Percentiles rank a stretch among this genome's conserved stretches.
Evolutionary conservation across 1,284 basidiomycete genomes (phyloP).

Genomic region (Pyrrhoderma noxium): DNA sequence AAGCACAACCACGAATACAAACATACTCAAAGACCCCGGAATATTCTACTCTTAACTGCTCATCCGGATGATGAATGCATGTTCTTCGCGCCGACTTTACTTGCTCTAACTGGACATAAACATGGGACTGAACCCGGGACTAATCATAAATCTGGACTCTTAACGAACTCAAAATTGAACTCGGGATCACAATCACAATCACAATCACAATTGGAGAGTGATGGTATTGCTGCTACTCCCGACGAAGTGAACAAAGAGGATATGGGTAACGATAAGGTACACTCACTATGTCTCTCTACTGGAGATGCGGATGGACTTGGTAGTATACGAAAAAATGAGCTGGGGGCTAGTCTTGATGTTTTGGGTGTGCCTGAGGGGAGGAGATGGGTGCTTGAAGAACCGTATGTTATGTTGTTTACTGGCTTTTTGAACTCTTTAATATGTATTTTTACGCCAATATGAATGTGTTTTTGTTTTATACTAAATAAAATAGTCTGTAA

Average conservation of each 20-base stretch:
- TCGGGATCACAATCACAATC: not conserved
- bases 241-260: too few relatives aligned
- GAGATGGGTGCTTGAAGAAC: slow-evolving; percentile 62
- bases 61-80: slow-evolving; percentile 91
- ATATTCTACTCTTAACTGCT: slow-evolving; percentile 68
- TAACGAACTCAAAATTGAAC: slow-evolving; percentile 11
- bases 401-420: slow-evolving; percentile 41
- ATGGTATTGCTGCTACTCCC: not conserved
- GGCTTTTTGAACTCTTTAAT: too few relatives aligned
- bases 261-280: slow-evolving; percentile 31
- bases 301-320: slow-evolving; percentile 85
- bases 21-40: slow-evolving; percentile 9
- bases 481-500: too few relatives aligned
- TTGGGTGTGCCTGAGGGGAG: slow-evolving; percentile 58
- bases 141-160: slow-evolving; percentile 14
- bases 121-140: not conserved
- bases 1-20: not conserved
- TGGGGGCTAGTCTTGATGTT: slow-evolving; percentile 58
- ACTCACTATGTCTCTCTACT: slow-evolving; percentile 53
- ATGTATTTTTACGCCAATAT: too few relatives aligned
- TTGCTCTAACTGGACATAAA: slow-evolving; percentile 35
- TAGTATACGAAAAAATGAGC: slow-evolving; percentile 51
- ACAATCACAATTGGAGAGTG: not conserved
- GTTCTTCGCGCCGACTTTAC: slow-evolving; percentile 83
- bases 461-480: too few relatives aligned